phyloP scores from a whole-genome alignment of 176 grass and related monocot species.

The Typha latifolia region DNA sequence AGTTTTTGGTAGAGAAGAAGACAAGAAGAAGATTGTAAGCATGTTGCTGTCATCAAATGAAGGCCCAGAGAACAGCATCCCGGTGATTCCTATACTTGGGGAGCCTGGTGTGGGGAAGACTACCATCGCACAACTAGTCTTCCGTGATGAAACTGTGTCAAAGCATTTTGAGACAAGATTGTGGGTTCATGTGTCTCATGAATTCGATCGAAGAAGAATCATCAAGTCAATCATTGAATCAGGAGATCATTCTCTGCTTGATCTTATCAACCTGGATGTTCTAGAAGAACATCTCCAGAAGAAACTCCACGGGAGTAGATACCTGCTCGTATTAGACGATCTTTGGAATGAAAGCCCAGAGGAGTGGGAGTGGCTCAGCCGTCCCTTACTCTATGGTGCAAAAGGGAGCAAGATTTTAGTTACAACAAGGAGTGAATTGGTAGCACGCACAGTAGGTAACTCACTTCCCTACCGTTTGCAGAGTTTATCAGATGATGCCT shows the following conservation, averaged over 20 bases:
- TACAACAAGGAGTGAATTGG: conserved; percentile 19
- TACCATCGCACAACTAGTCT: conserved; percentile 20
- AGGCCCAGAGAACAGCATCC: not conserved
- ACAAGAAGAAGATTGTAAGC: conserved; percentile 3
- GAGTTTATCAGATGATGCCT: conserved; percentile 11
- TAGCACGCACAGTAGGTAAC: conserved; percentile 10
- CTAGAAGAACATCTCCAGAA: not conserved
- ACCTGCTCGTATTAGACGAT: conserved; percentile 45
- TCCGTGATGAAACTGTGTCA: not conserved
- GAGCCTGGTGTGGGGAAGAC: conserved; percentile 37
- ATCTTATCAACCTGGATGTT: not conserved
- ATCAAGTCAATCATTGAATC: not conserved
- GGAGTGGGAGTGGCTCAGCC: conserved; percentile 25
- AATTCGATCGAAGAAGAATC: too few relatives aligned
- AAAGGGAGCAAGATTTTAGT: conserved; percentile 39
- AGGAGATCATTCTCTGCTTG: conserved; percentile 3
- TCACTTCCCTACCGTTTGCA: conserved; percentile 7
- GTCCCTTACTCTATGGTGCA: conserved; percentile 11
- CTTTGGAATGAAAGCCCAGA: conserved; percentile 10
- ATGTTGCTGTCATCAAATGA: conserved; percentile 8
- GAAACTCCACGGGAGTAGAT: conserved; percentile 22
- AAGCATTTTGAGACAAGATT: conserved; percentile 20
- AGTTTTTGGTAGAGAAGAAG: conserved; percentile 10
- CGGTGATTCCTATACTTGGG: conserved; percentile 25
- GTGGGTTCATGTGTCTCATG: conserved; percentile 35